phyloP scores from a whole-genome alignment of 2,329 filamentous ascomycete species.

The Fusarium albidum region DNA sequence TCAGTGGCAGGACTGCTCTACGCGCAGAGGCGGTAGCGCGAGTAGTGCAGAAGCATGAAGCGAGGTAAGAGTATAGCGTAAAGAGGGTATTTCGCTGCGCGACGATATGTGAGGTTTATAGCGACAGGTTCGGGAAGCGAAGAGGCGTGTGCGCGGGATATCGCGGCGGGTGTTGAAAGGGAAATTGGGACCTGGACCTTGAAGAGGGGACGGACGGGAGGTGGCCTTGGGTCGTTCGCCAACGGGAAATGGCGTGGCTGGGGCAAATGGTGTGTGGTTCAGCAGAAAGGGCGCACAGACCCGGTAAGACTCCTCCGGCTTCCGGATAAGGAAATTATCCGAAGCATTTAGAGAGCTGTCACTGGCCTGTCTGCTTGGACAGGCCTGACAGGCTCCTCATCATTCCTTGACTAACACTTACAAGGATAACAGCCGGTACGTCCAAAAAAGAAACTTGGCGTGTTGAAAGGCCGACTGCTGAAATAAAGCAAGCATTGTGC shows the following conservation, averaged over 20 bases:
- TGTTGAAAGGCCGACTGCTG: no score
- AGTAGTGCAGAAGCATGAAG: constrained; percentile 42
- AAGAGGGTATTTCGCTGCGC: constrained; percentile 33
- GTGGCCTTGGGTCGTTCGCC: constrained; percentile 40
- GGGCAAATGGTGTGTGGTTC: constrained; percentile 36
- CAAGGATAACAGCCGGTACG: not conserved
- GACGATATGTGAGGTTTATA: constrained; percentile 35
- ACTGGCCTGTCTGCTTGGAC: constrained; percentile 15
- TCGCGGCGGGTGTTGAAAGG: constrained; percentile 39
- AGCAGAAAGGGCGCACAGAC: constrained; percentile 2
- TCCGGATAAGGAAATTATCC: not conserved
- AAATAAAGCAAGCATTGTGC: no score
- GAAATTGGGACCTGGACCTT: constrained; percentile 42
- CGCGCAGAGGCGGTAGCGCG: constrained; percentile 42
- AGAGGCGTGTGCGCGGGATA: constrained; percentile 36
- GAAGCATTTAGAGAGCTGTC: rapidly evolving
- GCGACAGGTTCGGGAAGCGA: constrained; percentile 36
- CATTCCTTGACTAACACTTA: constrained; percentile 22
- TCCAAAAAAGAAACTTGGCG: not conserved
- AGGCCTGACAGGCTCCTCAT: constrained; percentile 4
- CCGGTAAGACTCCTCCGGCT: constrained; percentile 2
- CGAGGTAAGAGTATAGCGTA: constrained; percentile 36
- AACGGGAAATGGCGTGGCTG: constrained; percentile 52
- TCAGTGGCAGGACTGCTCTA: constrained; percentile 42
- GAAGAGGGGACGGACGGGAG: constrained; percentile 38